phyloP scores from a whole-genome alignment of 345 rosid species.

The Carallia brachiata region DNA sequence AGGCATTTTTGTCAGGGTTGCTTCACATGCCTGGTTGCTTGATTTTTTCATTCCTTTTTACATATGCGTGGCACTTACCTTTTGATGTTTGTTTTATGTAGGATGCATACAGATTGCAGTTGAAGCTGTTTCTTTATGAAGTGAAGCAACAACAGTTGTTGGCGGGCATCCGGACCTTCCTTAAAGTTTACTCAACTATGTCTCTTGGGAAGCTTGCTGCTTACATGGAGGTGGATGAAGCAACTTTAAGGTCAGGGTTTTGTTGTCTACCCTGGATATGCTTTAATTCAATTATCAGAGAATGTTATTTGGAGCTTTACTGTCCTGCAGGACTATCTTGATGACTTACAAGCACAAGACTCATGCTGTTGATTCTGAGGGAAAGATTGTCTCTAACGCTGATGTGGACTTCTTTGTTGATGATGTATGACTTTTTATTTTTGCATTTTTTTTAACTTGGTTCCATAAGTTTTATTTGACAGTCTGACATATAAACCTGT shows the following conservation, averaged over 20 bases:
- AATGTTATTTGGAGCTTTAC: slow-evolving; percentile 1
- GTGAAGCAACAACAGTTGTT: slow-evolving; percentile 92
- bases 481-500: not conserved
- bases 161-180: slow-evolving; percentile 75
- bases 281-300: not conserved
- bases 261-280: not conserved
- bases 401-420: slow-evolving; percentile 89
- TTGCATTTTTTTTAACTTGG: not conserved
- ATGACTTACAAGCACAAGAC: slow-evolving; percentile 97
- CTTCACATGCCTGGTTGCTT: not conserved
- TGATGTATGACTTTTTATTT: slow-evolving; percentile 46
- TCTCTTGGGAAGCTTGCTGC: slow-evolving; percentile 81
- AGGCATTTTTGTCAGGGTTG: not conserved
- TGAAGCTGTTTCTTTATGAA: slow-evolving; percentile 92
- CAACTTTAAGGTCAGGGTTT: slow-evolving; percentile 62
- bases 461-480: not conserved
- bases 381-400: slow-evolving; percentile 79
- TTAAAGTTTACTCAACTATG: slow-evolving; percentile 83
- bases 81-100: slow-evolving; percentile 24
- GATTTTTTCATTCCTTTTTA: not conserved
- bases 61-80: not conserved
- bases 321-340: slow-evolving; percentile 70
- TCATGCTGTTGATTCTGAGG: slow-evolving; percentile 76
- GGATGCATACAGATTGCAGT: slow-evolving; percentile 95
- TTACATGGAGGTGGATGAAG: slow-evolving; percentile 94